phyloP scores from a whole-genome alignment of 2,329 filamentous ascomycete genomes.

The Geoglossum cookeanum region DNA sequence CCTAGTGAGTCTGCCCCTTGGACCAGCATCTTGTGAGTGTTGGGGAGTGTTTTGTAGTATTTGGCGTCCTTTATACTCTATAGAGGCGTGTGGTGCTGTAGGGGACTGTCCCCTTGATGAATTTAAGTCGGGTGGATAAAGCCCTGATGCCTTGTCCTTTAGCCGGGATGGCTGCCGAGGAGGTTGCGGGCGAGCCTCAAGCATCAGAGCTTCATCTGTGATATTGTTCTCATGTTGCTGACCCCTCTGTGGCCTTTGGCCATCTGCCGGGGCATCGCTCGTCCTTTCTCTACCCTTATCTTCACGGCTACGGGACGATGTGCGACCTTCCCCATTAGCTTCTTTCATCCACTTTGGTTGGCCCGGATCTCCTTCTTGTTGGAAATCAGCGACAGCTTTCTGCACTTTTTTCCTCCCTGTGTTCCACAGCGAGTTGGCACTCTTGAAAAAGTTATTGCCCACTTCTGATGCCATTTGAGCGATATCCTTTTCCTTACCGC shows the following conservation, averaged over 20 bases:
- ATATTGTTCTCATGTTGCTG: constrained; percentile 12
- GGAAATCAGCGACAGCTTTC: constrained; percentile 76
- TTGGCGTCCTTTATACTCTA: not conserved
- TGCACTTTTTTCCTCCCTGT: constrained; percentile 82
- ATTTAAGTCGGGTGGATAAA: constrained; percentile 5
- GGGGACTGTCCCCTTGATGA: constrained; percentile 31
- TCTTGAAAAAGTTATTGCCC: constrained; percentile 73
- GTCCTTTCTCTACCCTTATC: not conserved
- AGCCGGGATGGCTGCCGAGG: constrained; percentile 8
- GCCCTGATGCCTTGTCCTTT: not conserved
- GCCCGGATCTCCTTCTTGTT: constrained; percentile 48
- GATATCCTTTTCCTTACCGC: constrained; percentile 43
- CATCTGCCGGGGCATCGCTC: not conserved
- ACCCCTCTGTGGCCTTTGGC: constrained; percentile 13
- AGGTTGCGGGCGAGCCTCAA: constrained; percentile 48
- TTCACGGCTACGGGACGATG: not conserved
- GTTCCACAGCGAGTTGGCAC: constrained; percentile 90
- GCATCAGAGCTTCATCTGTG: constrained; percentile 48
- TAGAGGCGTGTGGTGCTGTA: constrained; percentile 20
- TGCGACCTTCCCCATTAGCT: constrained; percentile 16
- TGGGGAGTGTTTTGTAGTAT: not conserved
- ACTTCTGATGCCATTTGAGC: constrained; percentile 66
- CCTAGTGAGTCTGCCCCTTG: constrained; percentile 46
- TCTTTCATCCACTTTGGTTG: constrained; percentile 96
- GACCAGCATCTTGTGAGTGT: constrained; percentile 19